Evolutionary conservation across 2,329 filamentous ascomycete species (phyloP), one percentile per base, ranked within the genome.

Genomic region (Trichoderma brevicompactum): DNA sequence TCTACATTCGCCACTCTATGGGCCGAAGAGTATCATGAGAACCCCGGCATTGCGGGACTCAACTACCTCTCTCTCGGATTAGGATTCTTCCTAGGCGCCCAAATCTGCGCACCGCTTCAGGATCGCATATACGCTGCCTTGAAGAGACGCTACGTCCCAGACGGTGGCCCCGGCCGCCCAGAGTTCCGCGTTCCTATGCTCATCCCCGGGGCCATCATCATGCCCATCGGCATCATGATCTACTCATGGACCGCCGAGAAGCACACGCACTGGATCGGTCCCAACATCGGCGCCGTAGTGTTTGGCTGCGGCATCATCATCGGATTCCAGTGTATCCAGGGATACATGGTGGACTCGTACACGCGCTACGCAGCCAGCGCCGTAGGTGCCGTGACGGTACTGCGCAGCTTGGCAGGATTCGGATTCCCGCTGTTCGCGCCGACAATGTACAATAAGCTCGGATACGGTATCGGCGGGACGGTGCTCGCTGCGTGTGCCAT

Each of bases 11-110:
- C 82, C 12, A 77, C 80, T 67, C 85, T 87, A 46, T 91, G 89
- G 72, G 76, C 81, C 65, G 81, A 86, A 69, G 68, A 80, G 10
- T 82, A 88, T 40, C 83, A 84, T 53, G 89, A 87, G 85, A 79
- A 80, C 43, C 76, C 76, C 2, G 75, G 90, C 0, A 76, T 81
- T 12, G 80, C 83, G 10, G 70, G 72, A 13, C 69, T 76, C 32
- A 72, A 74, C 55, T 76, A 74, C 68, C 66, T 76, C 50, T 73
- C 72, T 41, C 67, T 75, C 43, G 70, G 70, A 13, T 40, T 74
- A 9, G 74, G 74, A 62, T 71, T 70, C 67, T 68, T 73, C 59
- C 54, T 73, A 32, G 74, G 73, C 50, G 71, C 80, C 0, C 75
- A 79, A 63, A 67, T 77, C 10, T 78, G 79, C 49, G 81, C 80